A percentile compares a stretch with the other conserved stretches of the same genome.
Evolutionary conservation across 164 flowering plant genomes (phyloP).

Genomic region (Aristolochia californica): DNA sequence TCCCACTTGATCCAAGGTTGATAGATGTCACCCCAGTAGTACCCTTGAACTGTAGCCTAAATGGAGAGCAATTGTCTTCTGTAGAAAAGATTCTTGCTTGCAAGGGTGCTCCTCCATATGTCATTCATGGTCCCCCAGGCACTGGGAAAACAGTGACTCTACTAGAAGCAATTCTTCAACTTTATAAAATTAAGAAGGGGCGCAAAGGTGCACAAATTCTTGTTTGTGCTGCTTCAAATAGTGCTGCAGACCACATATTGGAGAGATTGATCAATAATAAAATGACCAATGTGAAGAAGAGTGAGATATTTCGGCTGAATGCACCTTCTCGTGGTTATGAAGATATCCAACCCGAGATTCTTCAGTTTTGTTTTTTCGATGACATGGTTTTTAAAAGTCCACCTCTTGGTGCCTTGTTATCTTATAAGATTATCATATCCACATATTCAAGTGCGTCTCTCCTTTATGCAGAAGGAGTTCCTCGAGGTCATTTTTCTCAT

Average conservation of each 20-base stretch:
- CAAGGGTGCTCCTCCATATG: conserved; percentile 75
- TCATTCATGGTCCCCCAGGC: conserved; percentile 95
- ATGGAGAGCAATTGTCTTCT: conserved; percentile 68
- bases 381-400: conserved; percentile 57
- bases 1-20: conserved; percentile 46
- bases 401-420: conserved; percentile 30
- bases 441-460: conserved; percentile 77
- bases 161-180: conserved; percentile 76
- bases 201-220: conserved; percentile 36
- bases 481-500: conserved; percentile 68
- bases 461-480: conserved; percentile 59
- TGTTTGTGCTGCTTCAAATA: conserved; percentile 88
- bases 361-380: conserved; percentile 53
- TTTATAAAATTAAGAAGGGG: conserved; percentile 25
- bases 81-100: conserved; percentile 74
- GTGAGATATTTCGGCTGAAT: conserved; percentile 70
- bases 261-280: conserved; percentile 37
- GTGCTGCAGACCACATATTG: conserved; percentile 81
- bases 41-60: conserved; percentile 44
- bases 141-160: conserved; percentile 89
- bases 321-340: conserved; percentile 59
- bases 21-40: conserved; percentile 27
- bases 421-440: conserved; percentile 61
- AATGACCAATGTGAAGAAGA: conserved; percentile 23
- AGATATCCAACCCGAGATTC: conserved; percentile 41